Percentiles rank a stretch among this genome's conserved stretches.
These are phyloP conservation scores for Ensete ventricosum DNA, from an alignment of 176 grass and related monocot species.

Conservation along the genomic window DNA sequence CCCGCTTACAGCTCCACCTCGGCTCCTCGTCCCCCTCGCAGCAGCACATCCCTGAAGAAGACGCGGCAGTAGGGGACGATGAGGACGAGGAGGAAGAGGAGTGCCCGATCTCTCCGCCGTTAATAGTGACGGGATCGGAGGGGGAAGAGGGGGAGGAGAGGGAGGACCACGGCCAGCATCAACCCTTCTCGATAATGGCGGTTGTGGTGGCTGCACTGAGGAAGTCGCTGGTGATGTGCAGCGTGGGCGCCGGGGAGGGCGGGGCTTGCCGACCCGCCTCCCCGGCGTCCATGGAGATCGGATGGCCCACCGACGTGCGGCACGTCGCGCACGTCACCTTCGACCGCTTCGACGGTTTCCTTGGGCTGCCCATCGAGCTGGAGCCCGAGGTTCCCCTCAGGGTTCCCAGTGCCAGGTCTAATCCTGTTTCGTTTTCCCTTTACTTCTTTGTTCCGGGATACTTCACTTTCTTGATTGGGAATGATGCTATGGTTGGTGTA, in stretches of 20 bases:
- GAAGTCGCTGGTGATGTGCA: conserved; percentile 92
- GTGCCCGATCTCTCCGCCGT: conserved; percentile 38
- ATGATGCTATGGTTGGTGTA: no score
- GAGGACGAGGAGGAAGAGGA: conserved; percentile 25
- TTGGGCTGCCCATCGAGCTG: conserved; percentile 76
- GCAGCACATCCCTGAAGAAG: conserved; percentile 18
- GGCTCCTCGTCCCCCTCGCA: conserved; percentile 26
- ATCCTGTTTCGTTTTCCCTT: neutral
- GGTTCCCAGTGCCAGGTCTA: conserved; percentile 73
- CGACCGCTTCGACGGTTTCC: conserved; percentile 88
- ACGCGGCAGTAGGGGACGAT: conserved; percentile 27
- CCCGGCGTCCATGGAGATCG: conserved; percentile 55
- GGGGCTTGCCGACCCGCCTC: neutral
- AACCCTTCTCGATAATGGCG: conserved; percentile 54
- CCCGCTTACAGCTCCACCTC: conserved; percentile 50
- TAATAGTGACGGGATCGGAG: neutral
- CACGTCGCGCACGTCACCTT: conserved; percentile 91
- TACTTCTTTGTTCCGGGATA: no score
- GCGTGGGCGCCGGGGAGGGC: conserved; percentile 31
- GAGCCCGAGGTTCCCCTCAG: conserved; percentile 50
- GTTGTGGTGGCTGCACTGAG: conserved; percentile 56
- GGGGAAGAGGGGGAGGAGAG: neutral
- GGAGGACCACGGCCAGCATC: neutral
- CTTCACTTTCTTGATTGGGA: no score
- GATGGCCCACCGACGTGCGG: conserved; percentile 75